These are phyloP conservation scores for Brasilioporus rufonigricans DNA, from an alignment of 768 basidiomycete genomes.

Conservation along the genomic window DNA sequence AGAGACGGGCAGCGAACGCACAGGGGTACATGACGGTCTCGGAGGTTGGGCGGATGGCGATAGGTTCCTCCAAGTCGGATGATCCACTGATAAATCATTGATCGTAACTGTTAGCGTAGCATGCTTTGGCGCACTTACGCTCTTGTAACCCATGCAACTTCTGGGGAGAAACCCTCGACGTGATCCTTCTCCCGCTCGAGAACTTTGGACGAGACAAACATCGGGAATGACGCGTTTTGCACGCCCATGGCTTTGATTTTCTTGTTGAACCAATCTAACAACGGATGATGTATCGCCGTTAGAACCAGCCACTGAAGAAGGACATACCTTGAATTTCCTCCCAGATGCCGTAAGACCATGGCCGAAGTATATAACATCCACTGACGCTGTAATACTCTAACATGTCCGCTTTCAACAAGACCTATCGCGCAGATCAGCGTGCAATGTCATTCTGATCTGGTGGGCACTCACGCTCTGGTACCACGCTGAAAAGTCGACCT, in stretches of 20 bases:
- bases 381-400: constrained; percentile 98
- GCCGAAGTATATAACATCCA: constrained; percentile 97
- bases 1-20: constrained; percentile 37
- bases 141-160: constrained; percentile 99
- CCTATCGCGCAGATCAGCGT: constrained; percentile 45
- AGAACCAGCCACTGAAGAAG: background rate
- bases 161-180: constrained; percentile 98
- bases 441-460: background rate
- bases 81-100: constrained; percentile 55
- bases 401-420: constrained; percentile 98
- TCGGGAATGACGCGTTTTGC: constrained; percentile 98
- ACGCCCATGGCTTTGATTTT: constrained; percentile 94
- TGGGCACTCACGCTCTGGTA: constrained; percentile 75
- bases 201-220: constrained; percentile 92
- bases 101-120: background rate
- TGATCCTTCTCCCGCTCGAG: constrained; percentile 98
- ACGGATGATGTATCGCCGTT: background rate
- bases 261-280: constrained; percentile 87
- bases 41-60: constrained; percentile 96
- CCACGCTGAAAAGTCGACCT: constrained; percentile 92
- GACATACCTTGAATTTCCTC: constrained; percentile 84
- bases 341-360: constrained; percentile 98
- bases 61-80: constrained; percentile 93
- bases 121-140: constrained; percentile 56
- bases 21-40: constrained; percentile 99